Percentiles rank a stretch among this genome's conserved stretches.
phyloP scores from a whole-genome alignment of 805 yeast species.

The Candida glaebosa region DNA sequence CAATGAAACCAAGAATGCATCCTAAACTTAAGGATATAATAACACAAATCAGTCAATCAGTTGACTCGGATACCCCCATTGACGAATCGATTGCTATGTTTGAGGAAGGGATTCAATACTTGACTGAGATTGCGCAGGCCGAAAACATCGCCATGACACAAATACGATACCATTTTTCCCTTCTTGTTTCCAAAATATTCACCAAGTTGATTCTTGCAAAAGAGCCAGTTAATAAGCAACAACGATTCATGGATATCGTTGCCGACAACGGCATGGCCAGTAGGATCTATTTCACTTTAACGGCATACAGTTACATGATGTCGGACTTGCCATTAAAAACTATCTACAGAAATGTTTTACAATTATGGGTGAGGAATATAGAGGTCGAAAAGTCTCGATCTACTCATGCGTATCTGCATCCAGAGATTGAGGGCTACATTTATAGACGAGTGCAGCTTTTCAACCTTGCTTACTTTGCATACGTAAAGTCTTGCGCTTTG shows the following conservation, averaged over 20 bases:
- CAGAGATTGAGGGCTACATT: not conserved
- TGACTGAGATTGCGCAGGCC: constrained; percentile 32
- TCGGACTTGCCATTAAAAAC: constrained; percentile 11
- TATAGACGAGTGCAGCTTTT: constrained; percentile 8
- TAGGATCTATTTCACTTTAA: constrained; percentile 24
- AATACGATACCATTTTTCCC: constrained; percentile 25
- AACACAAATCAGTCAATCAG: constrained; percentile 26
- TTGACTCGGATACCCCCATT: constrained; percentile 18
- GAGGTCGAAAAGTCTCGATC: constrained; percentile 17
- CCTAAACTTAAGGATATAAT: constrained; percentile 32
- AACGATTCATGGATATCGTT: constrained; percentile 20
- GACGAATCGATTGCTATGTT: constrained; percentile 33
- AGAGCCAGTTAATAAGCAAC: constrained; percentile 1
- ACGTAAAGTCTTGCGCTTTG: constrained; percentile 25
- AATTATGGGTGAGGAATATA: constrained; percentile 31
- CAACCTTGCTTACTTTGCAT: constrained; percentile 33
- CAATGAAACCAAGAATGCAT: constrained; percentile 12
- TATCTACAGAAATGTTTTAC: constrained; percentile 23
- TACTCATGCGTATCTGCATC: constrained; percentile 7
- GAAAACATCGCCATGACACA: constrained; percentile 27
- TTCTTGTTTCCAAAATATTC: constrained; percentile 19
- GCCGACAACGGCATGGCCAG: constrained; percentile 31
- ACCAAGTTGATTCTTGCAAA: constrained; percentile 15
- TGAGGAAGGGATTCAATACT: constrained; percentile 38
- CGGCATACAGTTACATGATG: constrained; percentile 17